Base-by-base conservation (phyloP, 2,329 filamentous ascomycete genomes). In the Colletotrichum chrysophilum region DNA sequence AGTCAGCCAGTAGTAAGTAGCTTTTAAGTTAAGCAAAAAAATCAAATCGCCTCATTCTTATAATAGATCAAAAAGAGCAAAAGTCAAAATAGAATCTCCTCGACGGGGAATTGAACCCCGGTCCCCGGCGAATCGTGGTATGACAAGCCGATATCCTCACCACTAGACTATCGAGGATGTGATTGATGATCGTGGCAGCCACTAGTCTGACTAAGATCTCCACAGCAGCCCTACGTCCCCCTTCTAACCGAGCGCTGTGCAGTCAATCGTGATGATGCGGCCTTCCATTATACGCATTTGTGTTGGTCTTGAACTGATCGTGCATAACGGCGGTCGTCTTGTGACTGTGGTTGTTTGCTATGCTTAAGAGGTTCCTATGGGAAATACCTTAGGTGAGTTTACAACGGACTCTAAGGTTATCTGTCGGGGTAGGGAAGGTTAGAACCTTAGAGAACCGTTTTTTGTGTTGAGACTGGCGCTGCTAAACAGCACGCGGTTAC, bases 121-220 rank as follows among this genome's bases (percentile, higher is more conserved):
- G 72, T 75, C 72, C 72, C 72, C 72, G 55, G 72, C 72, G 68
- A 65, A 65, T 65, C 58, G 58, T 48, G n/a, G n/a, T n/a, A 14
- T 75, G 72, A 75, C 73, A 75, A 75, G 73, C 73, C 38, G 73
- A 75, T 75, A 75, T 75, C 73, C 73, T 75, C 69, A 75, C 73
- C 73, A 75, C 73, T 75, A 75, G 73, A 75, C 73, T 75, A 75
- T 75, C 69, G 62, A 14, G 73, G 73, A 75, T 34, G 52, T 68
- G 66, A 30, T 34, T 16, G 28, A 43, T n/a, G n/a, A n/a, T n/a
- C n/a, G n/a, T n/a, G n/a, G n/a, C n/a, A n/a, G n/a, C n/a, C 1
- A 3, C 9, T 8, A 32, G 28, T 12, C 8, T n/a, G 26, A n/a
- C 58, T 61, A 61, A 61, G 18, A n/a, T 34, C 8, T 3, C n/a